These are phyloP conservation scores for Oryza meridionalis DNA, from an alignment of 176 grass and related monocot genomes.

Conservation along the genomic window DNA sequence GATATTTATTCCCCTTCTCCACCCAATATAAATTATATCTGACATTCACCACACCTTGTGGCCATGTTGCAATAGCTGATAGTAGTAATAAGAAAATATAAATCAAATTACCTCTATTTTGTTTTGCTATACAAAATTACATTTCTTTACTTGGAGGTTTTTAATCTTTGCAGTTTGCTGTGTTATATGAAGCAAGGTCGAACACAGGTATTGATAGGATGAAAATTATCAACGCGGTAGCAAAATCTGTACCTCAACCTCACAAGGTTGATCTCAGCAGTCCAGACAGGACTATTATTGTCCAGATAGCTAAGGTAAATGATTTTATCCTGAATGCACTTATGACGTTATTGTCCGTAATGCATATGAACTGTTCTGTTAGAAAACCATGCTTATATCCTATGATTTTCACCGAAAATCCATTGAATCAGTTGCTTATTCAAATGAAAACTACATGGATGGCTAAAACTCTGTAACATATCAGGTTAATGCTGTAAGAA, in stretches of 20 bases:
- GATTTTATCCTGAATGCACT: slow-evolving; percentile 5
- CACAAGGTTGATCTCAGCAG: slow-evolving; percentile 97
- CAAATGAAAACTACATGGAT: background rate
- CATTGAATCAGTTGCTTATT: background rate
- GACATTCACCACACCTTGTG: background rate
- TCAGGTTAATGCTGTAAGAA: background rate
- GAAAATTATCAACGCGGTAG: slow-evolving; percentile 94
- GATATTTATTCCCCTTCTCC: slow-evolving; percentile 8
- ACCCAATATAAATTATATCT: background rate
- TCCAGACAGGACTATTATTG: slow-evolving; percentile 80
- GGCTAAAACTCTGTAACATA: background rate
- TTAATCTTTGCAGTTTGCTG: slow-evolving; percentile 76
- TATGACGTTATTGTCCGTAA: background rate
- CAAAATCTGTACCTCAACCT: slow-evolving; percentile 77
- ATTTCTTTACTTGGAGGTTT: slow-evolving; percentile 26
- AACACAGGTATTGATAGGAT: slow-evolving; percentile 97
- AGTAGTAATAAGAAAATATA: slow-evolving; percentile 1
- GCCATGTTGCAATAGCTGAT: background rate
- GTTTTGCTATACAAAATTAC: slow-evolving; percentile 25
- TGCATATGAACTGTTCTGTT: background rate
- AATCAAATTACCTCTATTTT: slow-evolving; percentile 23
- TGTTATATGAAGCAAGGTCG: slow-evolving; percentile 88
- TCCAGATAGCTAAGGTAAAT: slow-evolving; percentile 91
- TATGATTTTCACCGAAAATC: background rate
- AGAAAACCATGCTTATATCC: background rate